phyloP scores from a whole-genome alignment of 148 eudicot species.

The Beta vulgaris region DNA sequence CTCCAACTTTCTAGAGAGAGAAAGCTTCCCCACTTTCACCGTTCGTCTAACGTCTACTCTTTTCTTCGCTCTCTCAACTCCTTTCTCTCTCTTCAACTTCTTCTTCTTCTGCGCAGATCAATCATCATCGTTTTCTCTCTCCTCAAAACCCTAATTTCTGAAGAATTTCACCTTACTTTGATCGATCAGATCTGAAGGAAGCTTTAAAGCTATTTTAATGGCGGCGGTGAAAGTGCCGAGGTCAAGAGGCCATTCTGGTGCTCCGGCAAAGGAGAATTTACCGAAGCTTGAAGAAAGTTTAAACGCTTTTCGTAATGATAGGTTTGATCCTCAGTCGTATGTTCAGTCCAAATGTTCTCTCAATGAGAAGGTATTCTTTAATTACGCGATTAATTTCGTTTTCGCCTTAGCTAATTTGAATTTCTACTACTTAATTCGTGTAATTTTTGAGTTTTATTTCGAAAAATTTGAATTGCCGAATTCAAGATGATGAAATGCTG shows the following conservation, averaged over 20 bases:
- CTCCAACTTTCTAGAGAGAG: neutral
- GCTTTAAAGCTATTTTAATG: slow-evolving; percentile 31
- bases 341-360: slow-evolving; percentile 85
- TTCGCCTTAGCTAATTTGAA: neutral
- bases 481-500: neutral
- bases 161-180: neutral
- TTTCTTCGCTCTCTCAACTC: neutral
- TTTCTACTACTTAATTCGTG: neutral
- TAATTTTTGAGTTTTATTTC: neutral
- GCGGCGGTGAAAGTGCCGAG: slow-evolving; percentile 69
- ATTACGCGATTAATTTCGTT: neutral
- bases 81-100: neutral
- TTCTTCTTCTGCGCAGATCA: neutral
- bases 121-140: neutral
- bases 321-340: slow-evolving; percentile 70
- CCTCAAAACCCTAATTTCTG: slow-evolving; percentile 11
- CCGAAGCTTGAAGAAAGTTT: slow-evolving; percentile 80
- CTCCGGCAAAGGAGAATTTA: slow-evolving; percentile 55
- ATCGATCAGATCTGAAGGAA: slow-evolving; percentile 11
- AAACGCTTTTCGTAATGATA: slow-evolving; percentile 74
- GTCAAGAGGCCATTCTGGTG: slow-evolving; percentile 49
- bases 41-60: slow-evolving; percentile 13
- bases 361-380: slow-evolving; percentile 64
- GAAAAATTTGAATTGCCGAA: no score
- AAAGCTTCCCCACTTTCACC: neutral